These are phyloP conservation scores for Geotrichum candidum DNA, from an alignment of 1,139 yeast genomes.

Conservation along the genomic window DNA sequence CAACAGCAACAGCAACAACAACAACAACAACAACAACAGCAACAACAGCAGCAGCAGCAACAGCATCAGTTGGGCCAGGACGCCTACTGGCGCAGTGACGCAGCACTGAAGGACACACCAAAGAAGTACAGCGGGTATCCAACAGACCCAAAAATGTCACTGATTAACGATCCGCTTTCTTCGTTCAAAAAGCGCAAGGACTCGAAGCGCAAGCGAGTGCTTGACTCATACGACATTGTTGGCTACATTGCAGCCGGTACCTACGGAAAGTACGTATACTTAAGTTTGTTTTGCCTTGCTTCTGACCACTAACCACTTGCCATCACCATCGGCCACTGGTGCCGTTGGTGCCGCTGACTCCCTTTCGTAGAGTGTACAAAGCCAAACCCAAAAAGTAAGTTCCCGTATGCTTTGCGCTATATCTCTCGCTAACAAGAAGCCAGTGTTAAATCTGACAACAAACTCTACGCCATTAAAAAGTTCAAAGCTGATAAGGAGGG, in stretches of 20 bases:
- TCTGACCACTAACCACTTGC: background rate
- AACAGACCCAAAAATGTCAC: constrained; percentile 4
- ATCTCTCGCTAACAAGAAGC: background rate
- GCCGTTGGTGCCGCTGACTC: background rate
- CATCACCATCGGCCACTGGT: background rate
- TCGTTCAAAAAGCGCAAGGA: constrained; percentile 53
- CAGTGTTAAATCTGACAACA: constrained; percentile 5
- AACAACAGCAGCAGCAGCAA: background rate
- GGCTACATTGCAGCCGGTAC: constrained; percentile 99
- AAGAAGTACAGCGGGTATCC: background rate
- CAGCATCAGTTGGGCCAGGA: background rate
- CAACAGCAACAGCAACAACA: constrained; percentile 1
- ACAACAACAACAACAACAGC: background rate
- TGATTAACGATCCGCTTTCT: constrained; percentile 35
- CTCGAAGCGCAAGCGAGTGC: constrained; percentile 58
- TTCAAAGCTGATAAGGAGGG: constrained; percentile 94
- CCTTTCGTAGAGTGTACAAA: constrained; percentile 61
- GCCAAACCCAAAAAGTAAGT: constrained; percentile 46
- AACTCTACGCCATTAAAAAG: constrained; percentile 73
- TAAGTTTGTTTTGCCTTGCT: background rate
- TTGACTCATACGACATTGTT: constrained; percentile 74
- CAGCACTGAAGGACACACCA: background rate
- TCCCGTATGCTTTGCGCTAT: background rate
- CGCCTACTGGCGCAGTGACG: background rate
- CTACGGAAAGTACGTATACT: constrained; percentile 49